Percentiles rank a stretch among this genome's conserved stretches.
Conservation (phyloP, 208 protist genomes). For the Leishmania aethiopica region DNA sequence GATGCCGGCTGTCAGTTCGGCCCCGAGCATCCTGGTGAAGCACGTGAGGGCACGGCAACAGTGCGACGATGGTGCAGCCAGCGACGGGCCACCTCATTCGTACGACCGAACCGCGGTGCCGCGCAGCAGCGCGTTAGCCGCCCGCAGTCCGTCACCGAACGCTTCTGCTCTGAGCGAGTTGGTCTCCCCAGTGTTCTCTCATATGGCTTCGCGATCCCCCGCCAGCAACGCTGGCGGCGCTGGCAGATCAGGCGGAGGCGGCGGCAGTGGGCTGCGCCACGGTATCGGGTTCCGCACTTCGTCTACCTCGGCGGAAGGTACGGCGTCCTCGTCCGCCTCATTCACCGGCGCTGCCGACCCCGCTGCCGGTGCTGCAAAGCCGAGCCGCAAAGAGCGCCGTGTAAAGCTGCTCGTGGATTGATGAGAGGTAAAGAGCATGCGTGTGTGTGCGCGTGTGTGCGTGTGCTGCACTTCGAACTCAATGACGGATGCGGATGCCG, state of each 20-base stretch:
- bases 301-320: conserved; percentile 9
- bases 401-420: conserved; percentile 66
- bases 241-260: conserved; percentile 6
- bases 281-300: conserved; percentile 41
- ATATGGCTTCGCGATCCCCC: conserved; percentile 17
- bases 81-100: conserved; percentile 11
- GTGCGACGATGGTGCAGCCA: not conserved
- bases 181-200: not conserved
- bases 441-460: not conserved
- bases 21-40: conserved; percentile 26
- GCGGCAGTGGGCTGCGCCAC: conserved; percentile 37
- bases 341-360: not conserved
- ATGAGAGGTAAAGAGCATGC: not conserved
- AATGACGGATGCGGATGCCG: not conserved
- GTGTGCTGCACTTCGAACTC: not conserved
- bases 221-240: not conserved
- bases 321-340: not conserved
- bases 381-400: conserved; percentile 37
- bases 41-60: conserved; percentile 3
- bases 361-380: conserved; percentile 7
- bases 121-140: conserved; percentile 20
- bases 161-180: not conserved
- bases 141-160: conserved; percentile 16
- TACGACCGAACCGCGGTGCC: conserved; percentile 27
- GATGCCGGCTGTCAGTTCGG: not conserved